A percentile compares a stretch with the other conserved stretches of the same genome.
Evolutionary conservation across 2,329 filamentous ascomycete genomes (phyloP).

Genomic region (Aspergillus fumigatiaffinis): DNA sequence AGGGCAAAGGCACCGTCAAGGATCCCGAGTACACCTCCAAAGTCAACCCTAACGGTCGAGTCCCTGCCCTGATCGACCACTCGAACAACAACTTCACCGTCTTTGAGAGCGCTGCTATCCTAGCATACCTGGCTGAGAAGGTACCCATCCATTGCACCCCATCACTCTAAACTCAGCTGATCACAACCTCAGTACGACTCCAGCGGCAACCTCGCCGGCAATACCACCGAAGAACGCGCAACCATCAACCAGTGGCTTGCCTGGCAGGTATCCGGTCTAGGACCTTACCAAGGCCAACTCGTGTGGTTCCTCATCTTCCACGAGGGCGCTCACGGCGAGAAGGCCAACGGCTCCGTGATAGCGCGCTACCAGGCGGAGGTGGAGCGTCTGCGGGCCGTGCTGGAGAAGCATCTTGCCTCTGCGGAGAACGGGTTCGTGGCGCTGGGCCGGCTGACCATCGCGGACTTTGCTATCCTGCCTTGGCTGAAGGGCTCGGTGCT

Average conservation of each 20-base stretch:
- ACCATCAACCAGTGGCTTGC: constrained; percentile 7
- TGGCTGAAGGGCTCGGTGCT: constrained; percentile 6
- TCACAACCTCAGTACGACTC: background rate
- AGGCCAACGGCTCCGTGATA: constrained; percentile 3
- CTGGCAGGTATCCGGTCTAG: constrained; percentile 8
- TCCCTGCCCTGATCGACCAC: background rate
- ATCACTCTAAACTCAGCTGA: background rate
- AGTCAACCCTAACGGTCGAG: background rate
- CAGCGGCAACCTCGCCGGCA: constrained; percentile 3
- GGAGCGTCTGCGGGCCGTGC: constrained; percentile 5
- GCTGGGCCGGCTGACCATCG: constrained; percentile 6
- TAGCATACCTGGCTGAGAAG: background rate
- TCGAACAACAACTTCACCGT: background rate
- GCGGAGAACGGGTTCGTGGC: constrained; percentile 3
- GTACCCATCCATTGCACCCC: background rate
- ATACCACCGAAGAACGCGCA: constrained; percentile 2
- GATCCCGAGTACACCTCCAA: background rate
- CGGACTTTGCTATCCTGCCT: constrained; percentile 7
- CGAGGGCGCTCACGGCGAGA: constrained; percentile 6
- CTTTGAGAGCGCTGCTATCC: background rate
- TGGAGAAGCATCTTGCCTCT: constrained; percentile 5
- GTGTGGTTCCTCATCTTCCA: constrained; percentile 8
- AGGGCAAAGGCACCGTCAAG: background rate
- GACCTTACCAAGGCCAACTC: constrained; percentile 8
- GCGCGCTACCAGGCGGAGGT: constrained; percentile 8